Evolutionary conservation across 1,284 basidiomycete species (phyloP), one percentile per base, ranked within the genome.

Genomic region (Exsudoporus floridanus): DNA sequence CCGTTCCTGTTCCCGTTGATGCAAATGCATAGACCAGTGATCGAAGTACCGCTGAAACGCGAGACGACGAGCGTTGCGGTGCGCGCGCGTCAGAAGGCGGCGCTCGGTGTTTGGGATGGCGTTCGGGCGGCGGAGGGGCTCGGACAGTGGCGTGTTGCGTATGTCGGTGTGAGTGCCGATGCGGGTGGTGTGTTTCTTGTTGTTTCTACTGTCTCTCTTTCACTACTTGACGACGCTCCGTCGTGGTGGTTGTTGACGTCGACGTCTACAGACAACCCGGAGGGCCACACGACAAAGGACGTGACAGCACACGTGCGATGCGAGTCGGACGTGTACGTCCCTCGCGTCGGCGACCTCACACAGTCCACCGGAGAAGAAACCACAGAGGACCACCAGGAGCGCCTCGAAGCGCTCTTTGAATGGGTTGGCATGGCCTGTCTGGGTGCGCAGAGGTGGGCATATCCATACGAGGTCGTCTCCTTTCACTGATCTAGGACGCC

Each of bases 381-480:
- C 16, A 49, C 42, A 6, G 77, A 79, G 44, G 81, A 83, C 47
- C 81, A 80, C 76, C 66, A 77, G 16, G 71, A 74, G 13, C 70
- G 72, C 4, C 69, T 80, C 36, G 63, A 67, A 4, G 67, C 62
- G 2, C 66, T 87, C 14, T 83, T 85, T 50, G 87, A 88, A 64
- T 89, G 86, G 86, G 73, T 82, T 14, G 87, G 85, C 3, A 77
- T 89, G 78, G 83, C 81, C 0, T 70, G 65, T 51, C 45, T 80
- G 2, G 75, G 70, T 14, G 71, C 78, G 1, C 74, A 75, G 49
- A 67, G 78, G 77, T 41, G 31, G 28, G 36, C 36, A 9, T 10
- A 8, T 30, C 19, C 14, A 5, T 8, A 19, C 18, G 12, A 5
- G 14, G n/a, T 7, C 4, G 23, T 21, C 8, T 46, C 25, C 2